Evolutionary conservation across 164 flowering plant genomes (phyloP), one percentile per base, ranked within the genome.

Genomic region (Pachysandra terminalis): DNA sequence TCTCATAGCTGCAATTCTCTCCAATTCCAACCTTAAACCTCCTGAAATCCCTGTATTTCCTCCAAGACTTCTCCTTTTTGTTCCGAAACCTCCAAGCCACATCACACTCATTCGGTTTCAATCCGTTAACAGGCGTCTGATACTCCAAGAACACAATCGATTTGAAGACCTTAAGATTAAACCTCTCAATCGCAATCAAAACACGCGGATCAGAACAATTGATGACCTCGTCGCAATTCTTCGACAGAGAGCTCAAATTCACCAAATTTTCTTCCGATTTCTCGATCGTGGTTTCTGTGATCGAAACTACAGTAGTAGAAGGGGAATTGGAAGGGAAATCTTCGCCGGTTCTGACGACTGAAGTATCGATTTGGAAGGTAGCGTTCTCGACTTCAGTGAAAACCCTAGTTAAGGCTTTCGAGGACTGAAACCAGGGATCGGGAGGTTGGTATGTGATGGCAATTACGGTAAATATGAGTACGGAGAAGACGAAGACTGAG

Each of bases 391-490:
- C 63, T 28, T 78, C 68, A 22, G 98, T 85, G 80, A 94, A 85
- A 70, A 76, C 81, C 54, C 73, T 84, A 32, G 96, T 89, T 5
- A 91, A 66, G 52, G 97, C 95, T 9, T 87, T 84, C 35, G 97
- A 78, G 25, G 98, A 90, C 52, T 90, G 85, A 7, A 90, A 85
- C 98, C 98, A 94, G 56, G 98, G 98, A 77, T 94, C 97, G 35
- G 98, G 97, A 12, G 98, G 97, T 70, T 91, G 96, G 81, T 90
- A 94, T 25, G 96, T 91, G 69, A 94, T 80, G 65, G 98, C 96
- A 65, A 91, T 86, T 21, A 90, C 97, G n/a, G 97, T 88, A 54
- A 89, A 75, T 1, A 91, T 76, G 51, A 93, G 84, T 3, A 93
- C 98, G 15, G 90, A 76, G 76, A 91, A 83, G 13, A 93, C 97